Evolutionary conservation across 768 basidiomycete species (phyloP).

Genomic region (Mycena vitilis): DNA sequence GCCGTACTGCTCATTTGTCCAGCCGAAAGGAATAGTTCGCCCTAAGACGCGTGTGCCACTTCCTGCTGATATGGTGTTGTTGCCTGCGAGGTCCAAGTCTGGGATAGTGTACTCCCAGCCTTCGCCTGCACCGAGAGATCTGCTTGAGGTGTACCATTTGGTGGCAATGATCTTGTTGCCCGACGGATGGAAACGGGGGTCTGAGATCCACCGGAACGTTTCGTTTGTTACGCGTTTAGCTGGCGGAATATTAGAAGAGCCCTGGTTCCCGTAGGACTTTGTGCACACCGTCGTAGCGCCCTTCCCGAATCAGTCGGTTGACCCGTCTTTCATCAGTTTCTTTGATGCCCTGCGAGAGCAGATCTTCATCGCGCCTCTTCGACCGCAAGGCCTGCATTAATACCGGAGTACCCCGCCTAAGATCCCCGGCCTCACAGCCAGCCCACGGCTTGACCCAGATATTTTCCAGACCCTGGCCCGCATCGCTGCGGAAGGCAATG

Average conservation of each 20-base stretch:
- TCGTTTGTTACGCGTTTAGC: slow-evolving; percentile 74
- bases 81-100: slow-evolving; percentile 46
- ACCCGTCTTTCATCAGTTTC: slow-evolving; percentile 62
- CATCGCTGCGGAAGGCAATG: slow-evolving; percentile 79
- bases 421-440: slow-evolving; percentile 72
- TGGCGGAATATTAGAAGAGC: slow-evolving; percentile 28
- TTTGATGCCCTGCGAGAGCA: slow-evolving; percentile 60
- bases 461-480: slow-evolving; percentile 78
- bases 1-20: slow-evolving; percentile 68
- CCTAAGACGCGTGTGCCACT: slow-evolving; percentile 68
- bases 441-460: slow-evolving; percentile 78
- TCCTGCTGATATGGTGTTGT: slow-evolving; percentile 49
- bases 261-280: neutral
- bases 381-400: slow-evolving; percentile 50
- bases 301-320: slow-evolving; percentile 67
- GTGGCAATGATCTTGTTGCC: slow-evolving; percentile 75
- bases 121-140: slow-evolving; percentile 78
- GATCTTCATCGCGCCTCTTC: slow-evolving; percentile 56
- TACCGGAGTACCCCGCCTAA: slow-evolving; percentile 49
- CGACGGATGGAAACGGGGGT: slow-evolving; percentile 77
- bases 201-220: slow-evolving; percentile 77
- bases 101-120: slow-evolving; percentile 77
- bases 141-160: slow-evolving; percentile 77
- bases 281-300: slow-evolving; percentile 59
- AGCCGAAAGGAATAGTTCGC: slow-evolving; percentile 68